Percentiles rank a stretch among this genome's conserved stretches.
Evolutionary conservation across 2,329 filamentous ascomycete genomes (phyloP).

Genomic region (Colletotrichum horii): DNA sequence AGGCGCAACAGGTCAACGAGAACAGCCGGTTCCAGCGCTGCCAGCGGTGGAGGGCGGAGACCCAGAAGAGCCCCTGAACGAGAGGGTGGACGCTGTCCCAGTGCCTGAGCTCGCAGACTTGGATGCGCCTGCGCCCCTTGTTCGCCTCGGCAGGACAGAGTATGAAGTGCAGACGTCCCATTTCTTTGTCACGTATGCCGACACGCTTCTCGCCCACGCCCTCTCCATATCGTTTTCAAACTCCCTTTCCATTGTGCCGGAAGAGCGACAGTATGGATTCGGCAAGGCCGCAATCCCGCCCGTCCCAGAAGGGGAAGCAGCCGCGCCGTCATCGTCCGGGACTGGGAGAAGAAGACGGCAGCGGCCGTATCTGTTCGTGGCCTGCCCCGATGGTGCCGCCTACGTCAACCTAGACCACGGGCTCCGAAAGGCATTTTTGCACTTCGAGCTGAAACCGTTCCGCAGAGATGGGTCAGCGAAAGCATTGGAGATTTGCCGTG

Average conservation of each 20-base stretch:
- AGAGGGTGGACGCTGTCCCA: neutral
- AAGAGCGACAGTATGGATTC: neutral
- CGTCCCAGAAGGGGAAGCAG: neutral
- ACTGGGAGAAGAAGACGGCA: neutral
- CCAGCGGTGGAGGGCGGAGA: neutral
- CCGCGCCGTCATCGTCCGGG: neutral
- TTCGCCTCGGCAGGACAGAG: neutral
- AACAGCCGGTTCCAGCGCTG: neutral
- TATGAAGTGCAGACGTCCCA: neutral
- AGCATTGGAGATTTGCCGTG: neutral
- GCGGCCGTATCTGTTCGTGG: neutral
- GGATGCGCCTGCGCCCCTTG: neutral
- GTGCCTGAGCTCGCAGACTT: neutral
- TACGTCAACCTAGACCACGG: neutral
- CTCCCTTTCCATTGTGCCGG: neutral
- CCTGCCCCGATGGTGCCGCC: neutral
- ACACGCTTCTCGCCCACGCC: neutral
- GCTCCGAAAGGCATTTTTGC: neutral
- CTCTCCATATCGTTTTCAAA: neutral
- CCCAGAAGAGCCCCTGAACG: neutral
- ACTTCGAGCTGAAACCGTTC: neutral
- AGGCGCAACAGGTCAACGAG: neutral
- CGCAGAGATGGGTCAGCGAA: neutral
- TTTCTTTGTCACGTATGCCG: neutral
- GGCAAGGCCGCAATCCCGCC: neutral